Percentiles rank a stretch among this genome's conserved stretches.
Conservation (phyloP, 345 rosid species). For the Linum usitatissimum region DNA sequence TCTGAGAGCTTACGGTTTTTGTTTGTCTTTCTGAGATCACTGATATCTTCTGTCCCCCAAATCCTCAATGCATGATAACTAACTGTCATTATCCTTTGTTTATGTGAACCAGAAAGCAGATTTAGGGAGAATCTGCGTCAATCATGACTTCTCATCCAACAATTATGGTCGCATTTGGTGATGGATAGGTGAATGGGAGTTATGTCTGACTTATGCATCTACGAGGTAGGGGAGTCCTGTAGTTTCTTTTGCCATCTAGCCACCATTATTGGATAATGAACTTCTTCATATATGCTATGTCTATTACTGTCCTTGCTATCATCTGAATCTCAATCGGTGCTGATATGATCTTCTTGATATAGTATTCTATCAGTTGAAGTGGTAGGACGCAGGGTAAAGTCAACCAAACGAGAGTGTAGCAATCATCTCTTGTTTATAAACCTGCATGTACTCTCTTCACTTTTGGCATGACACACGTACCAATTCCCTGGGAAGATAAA, state of each 20-base stretch:
- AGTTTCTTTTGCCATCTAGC: not conserved
- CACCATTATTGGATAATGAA: not conserved
- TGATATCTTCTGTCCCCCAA: conserved; percentile 6
- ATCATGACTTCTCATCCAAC: conserved; percentile 32
- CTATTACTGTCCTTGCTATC: not conserved
- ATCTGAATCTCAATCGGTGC: conserved; percentile 1
- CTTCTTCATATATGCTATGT: not conserved
- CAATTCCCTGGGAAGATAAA: too few species aligned
- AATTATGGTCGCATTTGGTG: conserved; percentile 33
- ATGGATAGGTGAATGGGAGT: conserved; percentile 45
- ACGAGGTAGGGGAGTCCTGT: conserved; percentile 37
- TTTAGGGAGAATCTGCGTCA: conserved; percentile 22
- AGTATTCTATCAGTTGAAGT: too few species aligned
- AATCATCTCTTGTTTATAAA: too few species aligned
- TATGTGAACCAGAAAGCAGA: conserved; percentile 30
- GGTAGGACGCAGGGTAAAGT: too few species aligned
- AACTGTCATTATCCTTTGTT: conserved; percentile 11
- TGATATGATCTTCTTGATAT: too few species aligned
- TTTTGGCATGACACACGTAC: too few species aligned
- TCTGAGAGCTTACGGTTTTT: not conserved
- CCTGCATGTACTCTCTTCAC: too few species aligned
- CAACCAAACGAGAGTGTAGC: too few species aligned
- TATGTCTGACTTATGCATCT: conserved; percentile 64
- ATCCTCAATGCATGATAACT: too few species aligned
- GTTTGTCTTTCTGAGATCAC: not conserved